Base-by-base conservation (phyloP, 352 stramenopile genomes). In the Phytopythium delawarense region DNA sequence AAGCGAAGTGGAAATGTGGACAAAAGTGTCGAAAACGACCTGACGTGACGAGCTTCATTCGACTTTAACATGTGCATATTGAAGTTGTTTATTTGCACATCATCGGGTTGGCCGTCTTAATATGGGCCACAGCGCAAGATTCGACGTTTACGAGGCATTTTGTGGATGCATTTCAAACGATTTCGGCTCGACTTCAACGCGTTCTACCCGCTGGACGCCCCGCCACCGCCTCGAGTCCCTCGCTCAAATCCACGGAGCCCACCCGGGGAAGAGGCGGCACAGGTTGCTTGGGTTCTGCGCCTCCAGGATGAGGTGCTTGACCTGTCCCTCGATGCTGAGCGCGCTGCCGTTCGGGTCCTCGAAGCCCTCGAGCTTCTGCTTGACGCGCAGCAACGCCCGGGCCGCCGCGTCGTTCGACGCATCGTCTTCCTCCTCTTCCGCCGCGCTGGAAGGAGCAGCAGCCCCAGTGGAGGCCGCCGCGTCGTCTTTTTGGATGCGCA, bases 331-430 rank as follows among this genome's bases (percentile, higher is more conserved):
- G 59, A 99, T 96, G 65, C 89, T 98, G 61, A 99, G 86, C 32
- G 96, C 93, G 63, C 98, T 98, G 12, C 95, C 92, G 51, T 96
- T 97, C 15, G 89, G 91, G 63, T 99, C 97, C 70, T 99, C 97
- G 71, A 99, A 99, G 4, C 98, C 97, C 74, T 99, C 87, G 6
- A 99, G 81, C 73, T 99, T 99, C 72, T 99, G 89, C 61, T 97
- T 95, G 57, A 99, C 98, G 62, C 96, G 97, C 56, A 97, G 84
- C 30, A 99, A 84, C 20, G 95, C 96, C 60, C 96, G 84, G 48
- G 93, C 81, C 6, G 97, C 97, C 30, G 93, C 95, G 73, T 99
- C 75, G 18, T 88, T 88, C 40, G 64, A 70, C 42, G 63, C 63
- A 30, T 64, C 57, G 30, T 54, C 45, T 7, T 56, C 57, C 13